Evolutionary conservation across 805 yeast genomes (phyloP).

Genomic region (Candida railenensis): DNA sequence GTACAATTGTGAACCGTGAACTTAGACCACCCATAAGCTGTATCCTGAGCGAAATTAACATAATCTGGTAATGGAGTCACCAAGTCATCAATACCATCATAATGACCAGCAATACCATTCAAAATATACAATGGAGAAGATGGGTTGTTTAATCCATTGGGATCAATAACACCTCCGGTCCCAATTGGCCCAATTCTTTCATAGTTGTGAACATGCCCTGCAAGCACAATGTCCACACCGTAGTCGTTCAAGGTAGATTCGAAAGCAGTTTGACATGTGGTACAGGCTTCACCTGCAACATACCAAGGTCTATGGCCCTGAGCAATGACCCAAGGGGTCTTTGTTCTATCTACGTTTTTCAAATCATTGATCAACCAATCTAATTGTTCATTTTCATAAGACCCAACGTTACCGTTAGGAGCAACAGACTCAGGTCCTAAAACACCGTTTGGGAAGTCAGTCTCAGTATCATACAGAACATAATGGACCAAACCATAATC

Average conservation of each 20-base stretch:
- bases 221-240: constrained; percentile 12
- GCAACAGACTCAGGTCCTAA: constrained; percentile 13
- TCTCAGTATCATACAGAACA: constrained; percentile 12
- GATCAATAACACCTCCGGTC: constrained; percentile 9
- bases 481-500: constrained; percentile 14
- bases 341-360: constrained; percentile 11
- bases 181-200: constrained; percentile 11
- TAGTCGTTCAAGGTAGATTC: constrained; percentile 10
- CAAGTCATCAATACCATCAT: constrained; percentile 12
- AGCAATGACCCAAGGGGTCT: constrained; percentile 16
- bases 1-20: constrained; percentile 14
- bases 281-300: constrained; percentile 11
- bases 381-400: constrained; percentile 11
- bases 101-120: constrained; percentile 16
- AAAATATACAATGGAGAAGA: constrained; percentile 14
- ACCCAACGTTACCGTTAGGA: constrained; percentile 11
- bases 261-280: constrained; percentile 12
- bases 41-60: constrained; percentile 11
- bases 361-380: constrained; percentile 13
- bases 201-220: constrained; percentile 15
- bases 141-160: constrained; percentile 15
- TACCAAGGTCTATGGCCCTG: constrained; percentile 16
- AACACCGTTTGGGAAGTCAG: constrained; percentile 14
- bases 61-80: constrained; percentile 11
- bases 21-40: constrained; percentile 14